Base-by-base conservation (phyloP, 306 rosid species). In the Phaseolus lunatus region DNA sequence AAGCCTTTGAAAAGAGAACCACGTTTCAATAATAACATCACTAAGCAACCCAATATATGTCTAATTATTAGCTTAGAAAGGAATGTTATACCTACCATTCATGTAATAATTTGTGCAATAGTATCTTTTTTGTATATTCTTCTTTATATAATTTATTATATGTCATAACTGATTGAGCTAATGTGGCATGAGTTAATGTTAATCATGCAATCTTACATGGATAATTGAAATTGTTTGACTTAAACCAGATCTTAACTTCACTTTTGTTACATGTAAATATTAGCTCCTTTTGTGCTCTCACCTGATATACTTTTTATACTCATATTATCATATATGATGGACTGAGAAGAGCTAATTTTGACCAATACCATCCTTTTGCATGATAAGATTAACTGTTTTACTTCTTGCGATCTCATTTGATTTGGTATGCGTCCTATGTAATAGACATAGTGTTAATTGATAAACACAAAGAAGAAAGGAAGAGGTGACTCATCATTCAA, bases 401-500 rank as follows among this genome's bases (percentile, higher is more conserved):
- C 18, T 64, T 64, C 9, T 64, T 64, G 5, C n/a, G 1, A 10
- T 37, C 67, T 61, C 47, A 35, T 63, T 5, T 39, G 29, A 39
- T 66, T 66, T 19, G 31, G 22, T 19, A 20, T 66, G 52, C 39
- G 56, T 67, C 73, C 22, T 11, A 18, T 61, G 12, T 44, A 59
- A 26, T 26, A 29, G 15, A 49, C 12, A 33, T 0, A 43, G 11
- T 75, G 50, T 20, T 47, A 16, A 47, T 9, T 62, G 49, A 62
- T 19, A 77, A 26, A 29, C 52, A 41, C 19, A 39, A n/a, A 31
- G 48, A 68, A 67, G 68, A 56, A 41, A 43, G 39, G 61, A 29
- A 56, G 22, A 66, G 33, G 35, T 22, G 73, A 66, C 39, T 48
- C 6, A 62, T 75, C 18, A 75, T 20, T 49, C 18, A 50, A 50